Evolutionary conservation across 495 filamentous ascomycete species (phyloP).

Genomic region (Podospora australis): DNA sequence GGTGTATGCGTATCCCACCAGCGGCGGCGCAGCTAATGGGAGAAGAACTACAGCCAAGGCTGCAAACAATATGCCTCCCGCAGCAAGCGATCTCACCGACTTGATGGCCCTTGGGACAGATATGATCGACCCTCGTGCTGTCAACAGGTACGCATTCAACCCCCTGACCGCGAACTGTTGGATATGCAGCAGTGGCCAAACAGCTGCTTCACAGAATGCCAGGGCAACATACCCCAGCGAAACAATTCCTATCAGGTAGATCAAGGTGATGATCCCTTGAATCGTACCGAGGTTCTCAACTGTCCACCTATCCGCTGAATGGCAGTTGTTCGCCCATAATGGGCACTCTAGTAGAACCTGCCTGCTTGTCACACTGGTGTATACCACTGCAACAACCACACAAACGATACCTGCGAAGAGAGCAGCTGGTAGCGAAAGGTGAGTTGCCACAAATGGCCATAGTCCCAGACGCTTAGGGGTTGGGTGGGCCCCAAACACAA

Average conservation of each 20-base stretch:
- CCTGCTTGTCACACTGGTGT: constrained; percentile 17
- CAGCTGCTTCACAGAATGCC: constrained; percentile 16
- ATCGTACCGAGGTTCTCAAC: constrained; percentile 20
- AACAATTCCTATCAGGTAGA: constrained; percentile 22
- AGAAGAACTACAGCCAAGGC: constrained; percentile 14
- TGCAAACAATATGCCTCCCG: constrained; percentile 11
- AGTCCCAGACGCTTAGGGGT: constrained; percentile 16
- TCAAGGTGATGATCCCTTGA: constrained; percentile 24
- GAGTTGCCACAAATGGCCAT: constrained; percentile 20
- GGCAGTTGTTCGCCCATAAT: constrained; percentile 19
- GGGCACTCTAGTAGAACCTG: constrained; percentile 26
- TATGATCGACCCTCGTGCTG: constrained; percentile 18
- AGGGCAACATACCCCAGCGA: constrained; percentile 18
- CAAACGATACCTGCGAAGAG: constrained; percentile 18
- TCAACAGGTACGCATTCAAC: constrained; percentile 22
- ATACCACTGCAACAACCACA: constrained; percentile 20
- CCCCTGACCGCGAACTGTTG: constrained; percentile 21
- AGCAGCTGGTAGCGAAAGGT: constrained; percentile 21
- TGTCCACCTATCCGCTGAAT: constrained; percentile 18
- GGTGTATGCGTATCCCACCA: constrained; percentile 25
- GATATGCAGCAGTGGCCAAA: constrained; percentile 22
- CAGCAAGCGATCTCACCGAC: constrained; percentile 9
- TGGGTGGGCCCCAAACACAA: constrained; percentile 17
- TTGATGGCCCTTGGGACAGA: constrained; percentile 14
- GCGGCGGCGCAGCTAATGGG: constrained; percentile 16